Evolutionary conservation across 306 rosid genomes (phyloP), one percentile per base, ranked within the genome.

Genomic region (Trifolium repens): DNA sequence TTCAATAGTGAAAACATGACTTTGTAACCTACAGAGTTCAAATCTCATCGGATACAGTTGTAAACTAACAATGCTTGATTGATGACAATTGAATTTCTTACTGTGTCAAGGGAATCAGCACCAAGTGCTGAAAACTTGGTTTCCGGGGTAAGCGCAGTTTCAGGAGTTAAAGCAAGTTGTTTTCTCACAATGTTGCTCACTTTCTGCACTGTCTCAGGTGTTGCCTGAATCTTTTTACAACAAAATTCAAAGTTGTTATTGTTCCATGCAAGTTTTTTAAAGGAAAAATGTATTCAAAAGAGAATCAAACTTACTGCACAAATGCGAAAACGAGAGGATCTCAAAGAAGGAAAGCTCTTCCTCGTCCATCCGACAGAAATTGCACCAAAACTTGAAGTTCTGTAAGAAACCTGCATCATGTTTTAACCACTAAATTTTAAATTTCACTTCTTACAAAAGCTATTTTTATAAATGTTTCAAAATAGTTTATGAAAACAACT

Each of bases 81-180:
- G 55, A 7, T 27, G 8, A 71, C 6, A 64, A 39, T 16, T 47
- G 44, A 72, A 78, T 43, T 43, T 63, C 71, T 42, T 80, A 84
- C 88, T 0, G 88, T 87, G 81, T 84, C 91, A 71, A 87, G 91
- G 58, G 91, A 87, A 82, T 87, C 88, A 55, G 91, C 91, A 60
- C 91, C 90, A 4, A 87, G 85, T 9, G 58, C 88, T 35, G 78
- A 19, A 63, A 87, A 87, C 74, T 78, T 84, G 58, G 88, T 82
- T 54, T 82, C 85, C 27, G 87, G 85, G 60, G 88, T 84, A 43
- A 87, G 67, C 73, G 53, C 73, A 4, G 85, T 64, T 52, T 84
- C 91, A 4, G 84, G 58, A 19, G 91, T 16, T 73, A 87, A 75
- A 32, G 88, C 91, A 35, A 87, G 87, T 62, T 87, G 88, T 67